phyloP scores from a whole-genome alignment of 2,329 filamentous ascomycete species.

The Aspergillus costaricaensis region DNA sequence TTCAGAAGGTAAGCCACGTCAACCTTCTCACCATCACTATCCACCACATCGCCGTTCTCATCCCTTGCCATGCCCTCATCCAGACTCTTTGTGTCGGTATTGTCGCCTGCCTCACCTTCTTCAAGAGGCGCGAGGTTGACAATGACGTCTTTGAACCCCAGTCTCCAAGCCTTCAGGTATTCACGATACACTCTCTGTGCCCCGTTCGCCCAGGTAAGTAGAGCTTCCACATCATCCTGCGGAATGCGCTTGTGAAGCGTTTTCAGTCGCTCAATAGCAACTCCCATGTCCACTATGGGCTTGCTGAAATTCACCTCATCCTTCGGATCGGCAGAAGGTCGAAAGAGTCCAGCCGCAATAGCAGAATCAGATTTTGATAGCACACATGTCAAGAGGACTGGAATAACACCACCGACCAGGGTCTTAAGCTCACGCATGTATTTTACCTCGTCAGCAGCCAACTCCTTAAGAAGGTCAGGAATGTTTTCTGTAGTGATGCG shows the following conservation, averaged over 20 bases:
- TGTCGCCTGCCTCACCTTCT: slow-evolving; percentile 57
- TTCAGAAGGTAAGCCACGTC: slow-evolving; percentile 94
- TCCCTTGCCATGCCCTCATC: slow-evolving; percentile 60
- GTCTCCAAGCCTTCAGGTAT: slow-evolving; percentile 84
- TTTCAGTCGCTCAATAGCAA: slow-evolving; percentile 81
- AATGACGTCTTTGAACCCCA: slow-evolving; percentile 92
- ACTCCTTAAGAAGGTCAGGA: slow-evolving; percentile 74
- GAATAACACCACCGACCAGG: slow-evolving; percentile 90
- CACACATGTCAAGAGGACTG: slow-evolving; percentile 83
- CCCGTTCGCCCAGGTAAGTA: slow-evolving; percentile 79
- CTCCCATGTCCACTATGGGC: slow-evolving; percentile 91
- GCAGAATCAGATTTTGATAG: slow-evolving; percentile 69
- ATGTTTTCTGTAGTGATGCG: slow-evolving; percentile 68
- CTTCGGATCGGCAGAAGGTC: slow-evolving; percentile 53
- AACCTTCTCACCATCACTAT: slow-evolving; percentile 81
- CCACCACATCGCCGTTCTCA: slow-evolving; percentile 62
- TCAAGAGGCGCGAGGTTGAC: slow-evolving; percentile 83
- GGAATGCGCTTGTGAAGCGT: slow-evolving; percentile 79
- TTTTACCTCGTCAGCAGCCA: slow-evolving; percentile 79
- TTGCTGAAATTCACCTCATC: slow-evolving; percentile 70
- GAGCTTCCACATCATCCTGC: slow-evolving; percentile 66
- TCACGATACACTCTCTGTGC: slow-evolving; percentile 78
- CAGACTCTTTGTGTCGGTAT: slow-evolving; percentile 50
- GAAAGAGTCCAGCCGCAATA: slow-evolving; percentile 68
- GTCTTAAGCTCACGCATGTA: slow-evolving; percentile 92